These are phyloP conservation scores for Phytopythium aichiense DNA, from an alignment of 352 stramenopile genomes.

Conservation along the genomic window DNA sequence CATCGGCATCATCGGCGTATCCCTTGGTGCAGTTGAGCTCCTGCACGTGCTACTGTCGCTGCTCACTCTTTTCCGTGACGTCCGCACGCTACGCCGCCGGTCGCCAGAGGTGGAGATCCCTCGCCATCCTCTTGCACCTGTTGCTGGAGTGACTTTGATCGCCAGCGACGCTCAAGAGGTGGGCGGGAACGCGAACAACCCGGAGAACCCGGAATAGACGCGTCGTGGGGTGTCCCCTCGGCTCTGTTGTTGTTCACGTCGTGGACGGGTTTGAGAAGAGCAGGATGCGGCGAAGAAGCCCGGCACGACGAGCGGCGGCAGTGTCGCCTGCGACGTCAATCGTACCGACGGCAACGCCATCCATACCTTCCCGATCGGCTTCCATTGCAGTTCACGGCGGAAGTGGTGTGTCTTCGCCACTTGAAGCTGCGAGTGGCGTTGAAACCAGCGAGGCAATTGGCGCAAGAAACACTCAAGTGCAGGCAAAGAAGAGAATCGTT, in stretches of 20 bases:
- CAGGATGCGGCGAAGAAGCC: constrained; percentile 4
- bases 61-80: constrained; percentile 60
- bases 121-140: constrained; percentile 20
- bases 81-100: constrained; percentile 30
- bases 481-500: constrained; percentile 25
- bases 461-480: background rate
- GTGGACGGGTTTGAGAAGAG: background rate
- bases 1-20: constrained; percentile 38
- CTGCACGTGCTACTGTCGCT: constrained; percentile 40
- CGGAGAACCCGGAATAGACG: constrained; percentile 1
- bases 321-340: background rate
- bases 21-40: constrained; percentile 37
- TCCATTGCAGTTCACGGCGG: background rate
- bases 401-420: background rate
- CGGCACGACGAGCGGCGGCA: background rate
- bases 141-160: constrained; percentile 6
- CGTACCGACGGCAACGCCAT: background rate
- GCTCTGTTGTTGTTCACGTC: background rate
- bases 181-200: background rate
- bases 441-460: background rate
- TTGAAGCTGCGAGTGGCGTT: background rate
- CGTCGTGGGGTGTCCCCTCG: background rate
- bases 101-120: constrained; percentile 38
- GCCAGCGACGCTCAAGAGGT: background rate
- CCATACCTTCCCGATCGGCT: background rate